Percentiles rank a stretch among this genome's conserved stretches.
Evolutionary conservation across 495 filamentous ascomycete species (phyloP).

Genomic region (Aspergillus sclerotiicarbonarius): DNA sequence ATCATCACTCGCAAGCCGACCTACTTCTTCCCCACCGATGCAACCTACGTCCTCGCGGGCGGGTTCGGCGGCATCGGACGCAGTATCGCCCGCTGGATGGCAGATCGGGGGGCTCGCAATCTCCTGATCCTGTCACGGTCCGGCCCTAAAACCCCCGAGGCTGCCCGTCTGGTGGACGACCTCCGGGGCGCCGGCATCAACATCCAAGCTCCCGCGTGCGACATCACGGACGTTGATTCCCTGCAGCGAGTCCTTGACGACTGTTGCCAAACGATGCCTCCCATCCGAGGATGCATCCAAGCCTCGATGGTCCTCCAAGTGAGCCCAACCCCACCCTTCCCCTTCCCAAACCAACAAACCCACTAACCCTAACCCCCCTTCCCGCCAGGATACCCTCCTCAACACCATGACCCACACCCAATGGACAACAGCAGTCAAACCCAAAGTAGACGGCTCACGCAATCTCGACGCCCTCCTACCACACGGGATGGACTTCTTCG

Average conservation of each 20-base stretch:
- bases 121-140: slow-evolving; percentile 27
- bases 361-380: no score
- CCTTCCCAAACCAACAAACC: neutral
- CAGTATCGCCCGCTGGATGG: slow-evolving; percentile 27
- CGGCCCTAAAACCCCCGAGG: slow-evolving; percentile 4
- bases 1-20: neutral
- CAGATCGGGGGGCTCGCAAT: slow-evolving; percentile 24
- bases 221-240: slow-evolving; percentile 25
- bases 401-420: neutral
- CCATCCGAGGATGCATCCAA: neutral
- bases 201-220: slow-evolving; percentile 35
- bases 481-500: slow-evolving; percentile 57
- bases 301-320: neutral
- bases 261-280: slow-evolving; percentile 23
- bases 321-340: neutral
- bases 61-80: slow-evolving; percentile 34
- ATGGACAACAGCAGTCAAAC: neutral
- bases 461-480: slow-evolving; percentile 36
- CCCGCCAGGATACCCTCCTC: neutral
- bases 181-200: slow-evolving; percentile 16
- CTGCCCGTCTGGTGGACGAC: slow-evolving; percentile 13
- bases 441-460: slow-evolving; percentile 40
- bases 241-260: slow-evolving; percentile 12
- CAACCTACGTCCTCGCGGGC: slow-evolving; percentile 35
- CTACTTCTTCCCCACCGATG: slow-evolving; percentile 11